Conservation (phyloP, 192 early-diverging fungal species). For the Backusella tuberculispora region DNA sequence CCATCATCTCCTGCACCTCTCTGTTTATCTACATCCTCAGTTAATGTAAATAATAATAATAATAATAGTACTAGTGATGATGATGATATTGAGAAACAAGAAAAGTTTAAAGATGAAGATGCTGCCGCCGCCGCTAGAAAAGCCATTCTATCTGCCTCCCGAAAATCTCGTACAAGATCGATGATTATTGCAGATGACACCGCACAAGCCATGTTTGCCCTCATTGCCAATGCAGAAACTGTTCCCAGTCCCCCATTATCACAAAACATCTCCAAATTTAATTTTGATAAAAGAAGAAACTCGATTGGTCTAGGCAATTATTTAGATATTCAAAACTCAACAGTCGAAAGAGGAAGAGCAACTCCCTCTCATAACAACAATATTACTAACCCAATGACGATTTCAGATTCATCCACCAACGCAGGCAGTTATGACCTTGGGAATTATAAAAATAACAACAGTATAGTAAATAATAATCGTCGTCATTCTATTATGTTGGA, state of each 20-base stretch:
- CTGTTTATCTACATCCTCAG: not conserved
- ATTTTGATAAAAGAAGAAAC: not conserved
- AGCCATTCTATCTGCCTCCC: conserved; percentile 22
- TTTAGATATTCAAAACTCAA: not conserved
- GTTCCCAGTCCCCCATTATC: not conserved
- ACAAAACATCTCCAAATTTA: not conserved
- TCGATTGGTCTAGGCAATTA: not conserved
- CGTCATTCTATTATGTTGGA: not conserved
- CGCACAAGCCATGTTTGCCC: conserved; percentile 3
- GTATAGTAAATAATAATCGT: not conserved
- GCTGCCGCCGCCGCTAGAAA: conserved; percentile 15
- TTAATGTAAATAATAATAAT: no score
- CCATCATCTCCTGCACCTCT: not conserved
- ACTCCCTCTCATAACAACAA: not conserved
- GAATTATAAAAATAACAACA: no score
- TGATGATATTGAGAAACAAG: not conserved
- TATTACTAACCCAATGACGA: not conserved
- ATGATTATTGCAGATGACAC: conserved; percentile 17
- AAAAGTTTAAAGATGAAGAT: not conserved
- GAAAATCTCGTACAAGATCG: conserved; percentile 24
- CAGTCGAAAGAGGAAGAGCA: not conserved
- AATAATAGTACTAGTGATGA: not conserved
- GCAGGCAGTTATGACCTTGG: not conserved
- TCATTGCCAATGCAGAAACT: not conserved
- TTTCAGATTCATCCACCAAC: not conserved